Conservation (phyloP, 2,329 filamentous ascomycete genomes). For the Dactylellina drechsleri region DNA sequence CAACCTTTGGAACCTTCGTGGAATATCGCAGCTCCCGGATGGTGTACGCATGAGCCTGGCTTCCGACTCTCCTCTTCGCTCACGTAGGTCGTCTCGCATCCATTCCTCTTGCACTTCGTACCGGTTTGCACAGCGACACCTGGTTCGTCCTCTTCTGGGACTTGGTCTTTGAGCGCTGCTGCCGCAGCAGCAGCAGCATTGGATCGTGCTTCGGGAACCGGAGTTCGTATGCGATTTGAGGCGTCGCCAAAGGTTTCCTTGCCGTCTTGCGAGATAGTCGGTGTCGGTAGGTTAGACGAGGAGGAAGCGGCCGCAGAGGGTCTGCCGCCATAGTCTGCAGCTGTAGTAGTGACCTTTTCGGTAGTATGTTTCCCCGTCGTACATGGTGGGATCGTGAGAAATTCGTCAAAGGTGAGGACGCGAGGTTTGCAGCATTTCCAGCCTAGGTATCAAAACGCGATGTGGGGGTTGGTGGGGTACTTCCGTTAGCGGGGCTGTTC, state of each 20-base stretch:
- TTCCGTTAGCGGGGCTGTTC: slow-evolving; percentile 36
- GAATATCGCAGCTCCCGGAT: slow-evolving; percentile 91
- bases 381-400: slow-evolving; percentile 90
- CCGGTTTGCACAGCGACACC: slow-evolving; percentile 77
- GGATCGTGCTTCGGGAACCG: slow-evolving; percentile 59
- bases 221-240: slow-evolving; percentile 56
- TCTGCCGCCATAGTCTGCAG: slow-evolving; percentile 68
- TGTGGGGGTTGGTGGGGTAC: slow-evolving; percentile 31
- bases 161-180: slow-evolving; percentile 70
- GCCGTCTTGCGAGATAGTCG: slow-evolving; percentile 63
- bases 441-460: slow-evolving; percentile 68
- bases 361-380: slow-evolving; percentile 92
- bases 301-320: slow-evolving; percentile 62
- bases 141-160: slow-evolving; percentile 85
- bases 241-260: slow-evolving; percentile 64
- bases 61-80: slow-evolving; percentile 69
- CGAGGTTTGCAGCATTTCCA: slow-evolving; percentile 98
- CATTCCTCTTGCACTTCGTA: slow-evolving; percentile 79
- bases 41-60: slow-evolving; percentile 82
- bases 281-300: slow-evolving; percentile 44
- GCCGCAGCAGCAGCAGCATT: slow-evolving; percentile 69
- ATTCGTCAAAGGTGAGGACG: slow-evolving; percentile 97
- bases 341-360: slow-evolving; percentile 74
- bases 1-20: slow-evolving; percentile 97
- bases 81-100: slow-evolving; percentile 75